Evolutionary conservation across 169 alveolate species (phyloP).

Genomic region (Toxoplasma gondii): DNA sequence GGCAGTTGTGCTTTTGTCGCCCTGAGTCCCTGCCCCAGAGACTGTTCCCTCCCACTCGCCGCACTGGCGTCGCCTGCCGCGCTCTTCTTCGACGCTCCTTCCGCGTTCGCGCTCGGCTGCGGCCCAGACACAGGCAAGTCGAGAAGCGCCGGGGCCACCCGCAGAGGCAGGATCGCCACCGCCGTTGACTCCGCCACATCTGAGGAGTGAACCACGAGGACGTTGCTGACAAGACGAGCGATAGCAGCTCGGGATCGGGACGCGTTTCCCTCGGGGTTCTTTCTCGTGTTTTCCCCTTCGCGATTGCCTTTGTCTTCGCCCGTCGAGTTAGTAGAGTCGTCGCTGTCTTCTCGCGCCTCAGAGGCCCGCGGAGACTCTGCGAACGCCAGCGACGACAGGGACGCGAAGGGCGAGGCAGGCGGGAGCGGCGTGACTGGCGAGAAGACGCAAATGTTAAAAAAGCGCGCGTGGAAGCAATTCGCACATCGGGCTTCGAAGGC

Average conservation of each 20-base stretch:
- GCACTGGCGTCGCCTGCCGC: too few relatives aligned
- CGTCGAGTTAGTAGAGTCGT: not conserved
- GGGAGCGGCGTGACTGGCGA: conserved; percentile 18
- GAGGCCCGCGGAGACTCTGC: not conserved
- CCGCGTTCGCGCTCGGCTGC: too few relatives aligned
- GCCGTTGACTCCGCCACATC: not conserved
- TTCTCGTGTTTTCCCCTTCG: not conserved
- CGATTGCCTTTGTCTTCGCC: not conserved
- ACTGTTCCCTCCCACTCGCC: too few relatives aligned
- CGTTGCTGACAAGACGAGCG: not conserved
- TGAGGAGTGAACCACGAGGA: conserved; percentile 13
- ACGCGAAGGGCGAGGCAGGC: not conserved
- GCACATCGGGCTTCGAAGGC: conserved; percentile 19
- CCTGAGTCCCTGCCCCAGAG: too few relatives aligned
- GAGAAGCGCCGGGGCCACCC: conserved; percentile 2
- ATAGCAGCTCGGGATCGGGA: not conserved
- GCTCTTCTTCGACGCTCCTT: too few relatives aligned
- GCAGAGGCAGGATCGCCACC: conserved; percentile 15
- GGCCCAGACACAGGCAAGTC: not conserved
- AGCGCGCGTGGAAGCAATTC: not conserved
- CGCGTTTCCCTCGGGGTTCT: not conserved
- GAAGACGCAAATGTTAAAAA: conserved; percentile 4
- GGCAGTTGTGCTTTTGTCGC: too few relatives aligned
- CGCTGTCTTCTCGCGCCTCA: not conserved
- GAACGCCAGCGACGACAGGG: not conserved